Percentiles rank a stretch among this genome's conserved stretches.
Evolutionary conservation across 2,329 filamentous ascomycete species (phyloP).

Genomic region (Fusarium pseudoanthophilum): DNA sequence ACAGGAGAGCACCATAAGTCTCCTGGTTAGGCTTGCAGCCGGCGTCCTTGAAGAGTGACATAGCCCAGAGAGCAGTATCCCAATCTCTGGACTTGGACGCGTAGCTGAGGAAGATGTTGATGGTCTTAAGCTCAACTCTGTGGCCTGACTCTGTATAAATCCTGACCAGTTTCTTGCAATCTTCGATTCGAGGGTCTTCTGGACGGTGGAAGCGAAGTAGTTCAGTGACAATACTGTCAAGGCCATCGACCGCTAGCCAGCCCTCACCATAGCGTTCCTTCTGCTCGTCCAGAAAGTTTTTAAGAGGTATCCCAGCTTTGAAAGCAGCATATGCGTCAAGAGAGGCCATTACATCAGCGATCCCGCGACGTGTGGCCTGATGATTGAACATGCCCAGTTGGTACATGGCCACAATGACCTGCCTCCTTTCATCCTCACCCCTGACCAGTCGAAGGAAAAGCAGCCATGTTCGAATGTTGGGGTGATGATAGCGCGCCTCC

Average conservation of each 20-base stretch:
- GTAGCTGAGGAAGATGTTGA: conserved; percentile 53
- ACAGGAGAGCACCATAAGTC: conserved; percentile 54
- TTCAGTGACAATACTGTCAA: conserved; percentile 55
- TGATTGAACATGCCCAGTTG: conserved; percentile 56
- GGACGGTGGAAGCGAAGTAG: conserved; percentile 53
- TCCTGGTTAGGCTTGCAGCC: conserved; percentile 42
- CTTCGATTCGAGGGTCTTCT: conserved; percentile 36
- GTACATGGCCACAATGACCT: conserved; percentile 60
- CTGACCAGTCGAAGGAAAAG: conserved; percentile 65
- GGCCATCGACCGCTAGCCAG: conserved; percentile 55
- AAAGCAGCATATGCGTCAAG: conserved; percentile 57
- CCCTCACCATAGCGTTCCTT: conserved; percentile 55
- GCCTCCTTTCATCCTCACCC: conserved; percentile 64
- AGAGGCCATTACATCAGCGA: conserved; percentile 57
- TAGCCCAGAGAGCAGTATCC: conserved; percentile 48
- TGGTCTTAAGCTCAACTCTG: conserved; percentile 46
- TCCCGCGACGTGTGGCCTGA: conserved; percentile 48
- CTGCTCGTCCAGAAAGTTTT: conserved; percentile 55
- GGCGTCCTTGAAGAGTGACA: conserved; percentile 35
- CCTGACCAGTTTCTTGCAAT: conserved; percentile 45
- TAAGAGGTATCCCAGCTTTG: conserved; percentile 48
- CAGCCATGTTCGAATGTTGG: conserved; percentile 60
- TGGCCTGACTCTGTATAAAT: conserved; percentile 38
- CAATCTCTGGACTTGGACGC: conserved; percentile 45
- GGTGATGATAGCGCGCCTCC: conserved; percentile 51